Evolutionary conservation across 495 filamentous ascomycete genomes (phyloP), one percentile per base, ranked within the genome.

Genomic region (Chaetomium tenue): DNA sequence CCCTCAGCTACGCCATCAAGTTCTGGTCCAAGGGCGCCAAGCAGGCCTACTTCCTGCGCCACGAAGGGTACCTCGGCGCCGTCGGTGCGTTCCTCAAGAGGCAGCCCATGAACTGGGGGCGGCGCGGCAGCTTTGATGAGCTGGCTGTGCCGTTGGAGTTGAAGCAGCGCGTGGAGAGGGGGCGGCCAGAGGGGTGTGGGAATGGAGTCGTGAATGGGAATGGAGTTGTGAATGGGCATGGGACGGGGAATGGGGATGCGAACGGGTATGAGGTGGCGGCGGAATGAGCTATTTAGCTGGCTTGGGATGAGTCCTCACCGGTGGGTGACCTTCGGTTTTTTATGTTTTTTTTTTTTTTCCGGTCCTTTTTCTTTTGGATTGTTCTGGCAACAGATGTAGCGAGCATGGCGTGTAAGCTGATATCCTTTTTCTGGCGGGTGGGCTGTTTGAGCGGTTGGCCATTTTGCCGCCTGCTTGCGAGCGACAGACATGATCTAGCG

Each of bases 1-100:
- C 94, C 0, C 82, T 98, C 1, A 89, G 88, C 44, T 98, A 94
- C 71, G 94, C 93, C 71, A 98, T 98, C 77, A 89, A 89, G 61
- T 98, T 97, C 78, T 98, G 94, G 94, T 92, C 89, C 69, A 90
- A 93, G 70, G 94, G 95, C 63, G 81, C 88, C 71, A 96, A 95
- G 76, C 89, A 96, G 75, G 93, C 94, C 11, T 98, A 96, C 76
- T 98, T 98, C 72, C 74, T 98, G 48, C 86, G 95, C 12, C 94
- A 98, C 69, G 94, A 98, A 71, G 94, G 94, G 28, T 98, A 97
- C 77, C 82, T 98, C 2, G 94, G 94, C n/a, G 89, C 94, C 15
- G 94, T 98, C 2, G 94, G 94, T 8, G 94, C 93, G 0, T 98
- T 98, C 74, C 75, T 98, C 47, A 94, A 91, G 74, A 82, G 92